Conservation (phyloP, 345 rosid genomes). For the Arabidopsis suecica region DNA sequence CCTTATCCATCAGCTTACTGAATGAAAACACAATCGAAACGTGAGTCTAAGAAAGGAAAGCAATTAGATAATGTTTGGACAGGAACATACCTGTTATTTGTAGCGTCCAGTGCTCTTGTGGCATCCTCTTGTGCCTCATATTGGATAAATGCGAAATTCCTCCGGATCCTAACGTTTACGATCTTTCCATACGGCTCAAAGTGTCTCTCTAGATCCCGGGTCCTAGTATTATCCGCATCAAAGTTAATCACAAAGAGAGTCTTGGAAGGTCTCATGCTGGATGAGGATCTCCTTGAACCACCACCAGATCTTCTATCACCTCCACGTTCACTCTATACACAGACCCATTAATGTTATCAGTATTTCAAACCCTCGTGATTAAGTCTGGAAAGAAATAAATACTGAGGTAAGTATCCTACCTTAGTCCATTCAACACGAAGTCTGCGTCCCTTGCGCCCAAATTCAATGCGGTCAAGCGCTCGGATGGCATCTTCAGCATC, state of each 20-base stretch:
- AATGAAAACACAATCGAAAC: constrained; percentile 30
- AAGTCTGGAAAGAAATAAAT: constrained; percentile 48
- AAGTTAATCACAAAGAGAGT: constrained; percentile 94
- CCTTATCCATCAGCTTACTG: constrained; percentile 91
- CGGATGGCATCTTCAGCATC: constrained; percentile 97
- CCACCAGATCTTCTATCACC: constrained; percentile 60
- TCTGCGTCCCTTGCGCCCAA: constrained; percentile 94
- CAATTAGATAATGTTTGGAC: constrained; percentile 6
- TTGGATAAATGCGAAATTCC: constrained; percentile 96
- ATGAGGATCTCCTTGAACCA: constrained; percentile 68
- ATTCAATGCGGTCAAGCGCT: constrained; percentile 85
- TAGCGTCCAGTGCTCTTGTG: constrained; percentile 78
- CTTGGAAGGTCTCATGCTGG: constrained; percentile 76
- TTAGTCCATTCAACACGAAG: constrained; percentile 98
- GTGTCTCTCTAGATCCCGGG: constrained; percentile 91
- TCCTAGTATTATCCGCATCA: constrained; percentile 83
- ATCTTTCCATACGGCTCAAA: constrained; percentile 93
- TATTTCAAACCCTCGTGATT: constrained; percentile 46
- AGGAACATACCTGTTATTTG: constrained; percentile 68
- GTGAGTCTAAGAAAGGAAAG: constrained; percentile 17
- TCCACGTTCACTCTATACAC: constrained; percentile 79
- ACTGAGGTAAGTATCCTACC: constrained; percentile 49
- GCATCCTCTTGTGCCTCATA: constrained; percentile 93
- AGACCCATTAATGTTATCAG: constrained; percentile 1
- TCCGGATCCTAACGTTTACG: constrained; percentile 85